Evolutionary conservation across 1,284 basidiomycete genomes (phyloP), one percentile per base, ranked within the genome.

Genomic region (Papiliotrema laurentii): DNA sequence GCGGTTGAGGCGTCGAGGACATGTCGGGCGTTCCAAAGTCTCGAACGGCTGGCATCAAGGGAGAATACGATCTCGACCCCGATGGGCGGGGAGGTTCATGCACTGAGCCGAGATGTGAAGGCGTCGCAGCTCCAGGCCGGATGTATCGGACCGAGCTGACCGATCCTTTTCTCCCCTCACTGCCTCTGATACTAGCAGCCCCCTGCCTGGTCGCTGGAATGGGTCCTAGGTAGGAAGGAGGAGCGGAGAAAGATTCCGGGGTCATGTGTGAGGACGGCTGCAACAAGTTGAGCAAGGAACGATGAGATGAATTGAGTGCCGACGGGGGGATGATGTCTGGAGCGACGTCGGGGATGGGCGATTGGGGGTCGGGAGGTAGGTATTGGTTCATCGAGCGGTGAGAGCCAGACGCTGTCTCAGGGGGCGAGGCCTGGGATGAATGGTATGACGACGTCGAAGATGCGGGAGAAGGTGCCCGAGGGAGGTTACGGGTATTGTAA

Each of bases 401-500:
- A 13, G 58, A 51, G 3, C 50, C 53, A 13, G 58, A 53, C n/a
- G n/a, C n/a, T n/a, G n/a, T n/a, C 1, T 39, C 44, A 3, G 58
- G 55, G 10, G 61, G 61, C 7, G 67, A 69, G 6, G 68, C 68
- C 43, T 61, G 63, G 1, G 68, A 71, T 1, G 64, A 66, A 43
- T 69, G 66, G 36, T 66, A 69, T 0, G 68, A 70, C 3, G 68
- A 70, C 2, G 64, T 57, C 2, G 71, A 72, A 1, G 66, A 70
- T 6, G 71, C 53, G 0, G 69, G 67, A 0, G 69, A 71, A 16
- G 49, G 30, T 19, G 54, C 22, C 19, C 53, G 51, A 18, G 49
- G 18, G 49, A 47, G 41, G 34, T 38, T 34, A n/a, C n/a, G n/a
- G n/a, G n/a, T n/a, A 5, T 35, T 13, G 49, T 83, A 90, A 13